Conservation (phyloP, 495 filamentous ascomycete species). For the Xylaria curta region DNA sequence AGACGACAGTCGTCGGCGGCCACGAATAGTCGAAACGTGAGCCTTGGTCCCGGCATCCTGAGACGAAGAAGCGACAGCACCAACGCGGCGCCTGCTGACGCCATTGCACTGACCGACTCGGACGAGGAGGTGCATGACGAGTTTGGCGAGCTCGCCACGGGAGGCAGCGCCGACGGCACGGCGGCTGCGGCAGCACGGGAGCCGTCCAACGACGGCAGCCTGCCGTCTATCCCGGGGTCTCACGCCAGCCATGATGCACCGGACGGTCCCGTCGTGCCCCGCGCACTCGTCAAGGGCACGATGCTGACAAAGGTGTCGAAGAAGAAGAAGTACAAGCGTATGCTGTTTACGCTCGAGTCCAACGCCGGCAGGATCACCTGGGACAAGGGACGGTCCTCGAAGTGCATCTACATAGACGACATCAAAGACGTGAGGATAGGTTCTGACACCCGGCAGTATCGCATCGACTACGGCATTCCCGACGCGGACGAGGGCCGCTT, state of each 20-base stretch:
- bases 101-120: constrained; percentile 65
- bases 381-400: constrained; percentile 78
- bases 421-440: constrained; percentile 88
- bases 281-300: constrained; percentile 76
- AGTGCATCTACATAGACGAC: constrained; percentile 91
- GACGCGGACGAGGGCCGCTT: constrained; percentile 70
- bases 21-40: constrained; percentile 78
- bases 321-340: constrained; percentile 72
- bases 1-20: constrained; percentile 76
- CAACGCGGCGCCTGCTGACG: constrained; percentile 60
- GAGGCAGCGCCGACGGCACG: constrained; percentile 40
- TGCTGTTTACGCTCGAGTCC: constrained; percentile 78
- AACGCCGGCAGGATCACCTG: constrained; percentile 85
- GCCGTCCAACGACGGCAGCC: constrained; percentile 46
- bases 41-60: constrained; percentile 85
- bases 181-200: constrained; percentile 29
- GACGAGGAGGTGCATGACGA: constrained; percentile 64
- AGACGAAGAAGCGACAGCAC: constrained; percentile 88
- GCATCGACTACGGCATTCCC: constrained; percentile 77
- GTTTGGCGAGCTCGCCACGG: constrained; percentile 36
- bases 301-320: constrained; percentile 80
- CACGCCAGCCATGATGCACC: constrained; percentile 37
- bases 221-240: constrained; percentile 46
- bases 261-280: constrained; percentile 73
- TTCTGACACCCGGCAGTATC: constrained; percentile 85